Evolutionary conservation across 2,329 filamentous ascomycete genomes (phyloP), one percentile per base, ranked within the genome.

Genomic region (Rosellinia necatrix): DNA sequence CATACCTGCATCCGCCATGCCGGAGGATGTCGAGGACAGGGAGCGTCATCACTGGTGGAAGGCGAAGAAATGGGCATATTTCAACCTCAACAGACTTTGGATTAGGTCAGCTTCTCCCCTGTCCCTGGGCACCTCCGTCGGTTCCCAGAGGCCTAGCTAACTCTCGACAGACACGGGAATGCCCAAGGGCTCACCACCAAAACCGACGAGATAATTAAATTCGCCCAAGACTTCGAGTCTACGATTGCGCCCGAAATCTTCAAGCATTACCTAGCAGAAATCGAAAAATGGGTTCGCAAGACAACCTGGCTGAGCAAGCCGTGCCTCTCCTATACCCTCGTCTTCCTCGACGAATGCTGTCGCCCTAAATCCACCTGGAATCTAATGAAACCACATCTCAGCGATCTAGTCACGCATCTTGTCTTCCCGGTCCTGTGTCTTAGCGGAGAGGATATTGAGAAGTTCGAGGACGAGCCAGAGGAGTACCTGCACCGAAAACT

Each of bases 1-100:
- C 19, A 86, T 90, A 30, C 94, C 94, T 4, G 82, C 89, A 53
- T 86, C 81, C 65, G 88, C 92, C 30, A 87, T 97, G 82, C 74
- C 80, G 55, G 91, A 96, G 58, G 90, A 87, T 56, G 77, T 88
- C 49, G 86, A 91, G 56, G 93, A 97, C 70, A 86, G 94, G 55
- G 94, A 97, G 75, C 84, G 88, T 68, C 92, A 96, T 71, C 92
- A 97, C 74, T 99, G 94, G 93, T 99, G 93, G 93, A 99, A 97
- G 80, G 90, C 92, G 62, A 97, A 97, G 86, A 99, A 99, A 76
- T 97, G 94, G 94, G 90, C 93, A 12, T 99, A 97, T 75, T 96
- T 94, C 69, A 97, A 97, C 74, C 77, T 99, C 66, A 99, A 99
- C 77, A 85, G 94, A 60, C 84, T 99, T 15, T 99, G 94, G 70